Evolutionary conservation across 1,139 yeast species (phyloP).

Genomic region (Yamadazyma mexicana): DNA sequence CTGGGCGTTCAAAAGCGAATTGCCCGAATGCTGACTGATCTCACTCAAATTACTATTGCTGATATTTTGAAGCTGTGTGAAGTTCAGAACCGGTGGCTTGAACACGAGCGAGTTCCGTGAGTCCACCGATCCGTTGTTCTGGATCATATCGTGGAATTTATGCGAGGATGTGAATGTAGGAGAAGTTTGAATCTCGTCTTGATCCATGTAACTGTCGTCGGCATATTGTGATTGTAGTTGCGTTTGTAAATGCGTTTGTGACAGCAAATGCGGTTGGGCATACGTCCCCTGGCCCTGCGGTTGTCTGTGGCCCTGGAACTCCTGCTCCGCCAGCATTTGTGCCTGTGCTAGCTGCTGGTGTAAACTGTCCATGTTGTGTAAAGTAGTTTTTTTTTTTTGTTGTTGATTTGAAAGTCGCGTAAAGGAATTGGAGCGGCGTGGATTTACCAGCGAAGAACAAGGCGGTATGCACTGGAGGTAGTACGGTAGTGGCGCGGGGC

Average conservation of each 20-base stretch:
- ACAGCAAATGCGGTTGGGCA: neutral
- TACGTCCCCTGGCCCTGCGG: neutral
- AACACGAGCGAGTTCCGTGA: conserved; percentile 34
- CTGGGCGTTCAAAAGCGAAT: conserved; percentile 4
- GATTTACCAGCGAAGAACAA: neutral
- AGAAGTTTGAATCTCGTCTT: conserved; percentile 26
- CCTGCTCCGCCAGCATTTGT: conserved; percentile 14
- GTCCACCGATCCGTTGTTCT: conserved; percentile 27
- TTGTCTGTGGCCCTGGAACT: conserved; percentile 4
- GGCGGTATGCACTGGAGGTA: no score
- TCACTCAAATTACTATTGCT: conserved; percentile 39
- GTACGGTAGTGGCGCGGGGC: no score
- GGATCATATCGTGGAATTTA: conserved; percentile 14
- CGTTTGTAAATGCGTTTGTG: neutral
- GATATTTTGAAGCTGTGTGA: conserved; percentile 44
- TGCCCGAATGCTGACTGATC: conserved; percentile 14
- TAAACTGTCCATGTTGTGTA: conserved; percentile 8
- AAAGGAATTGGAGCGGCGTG: neutral
- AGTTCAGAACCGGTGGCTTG: conserved; percentile 38
- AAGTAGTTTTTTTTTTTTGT: neutral
- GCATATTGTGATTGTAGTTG: neutral
- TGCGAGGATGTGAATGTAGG: conserved; percentile 18
- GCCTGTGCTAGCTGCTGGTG: conserved; percentile 15
- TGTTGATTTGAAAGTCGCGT: conserved; percentile 1
- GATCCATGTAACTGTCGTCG: conserved; percentile 45